These are phyloP conservation scores for Populus simonii DNA, from an alignment of 345 rosid genomes.

Conservation along the genomic window DNA sequence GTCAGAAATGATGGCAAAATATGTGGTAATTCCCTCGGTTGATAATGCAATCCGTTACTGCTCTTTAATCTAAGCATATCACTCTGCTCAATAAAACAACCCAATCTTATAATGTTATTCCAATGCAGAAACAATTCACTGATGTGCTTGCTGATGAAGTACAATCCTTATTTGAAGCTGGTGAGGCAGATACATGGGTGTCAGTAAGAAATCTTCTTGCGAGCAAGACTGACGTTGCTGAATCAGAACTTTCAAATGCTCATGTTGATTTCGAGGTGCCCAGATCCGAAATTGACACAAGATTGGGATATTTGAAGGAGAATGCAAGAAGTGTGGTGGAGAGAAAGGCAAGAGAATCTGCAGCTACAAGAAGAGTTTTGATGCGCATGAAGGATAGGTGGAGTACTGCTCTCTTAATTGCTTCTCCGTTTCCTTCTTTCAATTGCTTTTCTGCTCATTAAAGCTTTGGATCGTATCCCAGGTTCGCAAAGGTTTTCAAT, in stretches of 20 bases:
- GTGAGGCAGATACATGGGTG: slow-evolving; percentile 59
- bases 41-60: not conserved
- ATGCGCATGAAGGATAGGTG: no score
- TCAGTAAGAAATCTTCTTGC: slow-evolving; percentile 61
- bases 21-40: slow-evolving; percentile 43
- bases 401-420: no score
- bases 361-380: no score
- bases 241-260: slow-evolving; percentile 38
- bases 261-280: slow-evolving; percentile 64
- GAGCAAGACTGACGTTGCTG: slow-evolving; percentile 52
- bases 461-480: no score
- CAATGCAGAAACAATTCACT: slow-evolving; percentile 50
- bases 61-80: not conserved
- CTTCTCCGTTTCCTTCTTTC: no score
- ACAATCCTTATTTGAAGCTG: slow-evolving; percentile 58
- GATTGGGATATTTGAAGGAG: slow-evolving; percentile 50
- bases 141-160: slow-evolving; percentile 48
- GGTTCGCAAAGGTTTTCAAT: slow-evolving; percentile 66
- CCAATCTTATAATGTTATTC: slow-evolving; percentile 13
- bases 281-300: slow-evolving; percentile 28
- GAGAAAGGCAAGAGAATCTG: no score
- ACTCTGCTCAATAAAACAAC: not conserved
- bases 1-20: slow-evolving; percentile 45
- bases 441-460: no score
- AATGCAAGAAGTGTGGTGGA: slow-evolving; percentile 30